Evolutionary conservation across 352 stramenopile species (phyloP).

Genomic region (Pythium rhizo-oryzae): DNA sequence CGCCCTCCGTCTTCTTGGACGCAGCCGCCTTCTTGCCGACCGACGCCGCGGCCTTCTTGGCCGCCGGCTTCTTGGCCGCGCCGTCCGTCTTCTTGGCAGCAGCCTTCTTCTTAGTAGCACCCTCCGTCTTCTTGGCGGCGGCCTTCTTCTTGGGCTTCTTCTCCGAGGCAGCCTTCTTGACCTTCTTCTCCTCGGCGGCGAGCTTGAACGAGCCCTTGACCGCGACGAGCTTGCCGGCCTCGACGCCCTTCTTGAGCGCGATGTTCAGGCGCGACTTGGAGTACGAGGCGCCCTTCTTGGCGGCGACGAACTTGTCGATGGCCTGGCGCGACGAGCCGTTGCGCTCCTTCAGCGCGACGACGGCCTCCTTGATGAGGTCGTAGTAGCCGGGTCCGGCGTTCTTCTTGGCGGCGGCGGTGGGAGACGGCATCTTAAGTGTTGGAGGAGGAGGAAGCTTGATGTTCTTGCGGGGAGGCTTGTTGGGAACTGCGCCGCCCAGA

Average conservation of each 20-base stretch:
- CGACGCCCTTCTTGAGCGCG: conserved; percentile 90
- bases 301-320: conserved; percentile 94
- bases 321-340: conserved; percentile 90
- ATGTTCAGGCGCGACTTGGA: conserved; percentile 86
- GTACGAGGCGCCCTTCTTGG: conserved; percentile 83
- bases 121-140: conserved; percentile 45
- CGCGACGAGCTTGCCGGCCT: conserved; percentile 88
- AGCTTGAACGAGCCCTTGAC: conserved; percentile 96
- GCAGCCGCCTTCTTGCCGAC: conserved; percentile 42
- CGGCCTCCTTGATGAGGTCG: conserved; percentile 93
- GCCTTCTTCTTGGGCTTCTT: conserved; percentile 48
- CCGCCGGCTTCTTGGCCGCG: conserved; percentile 28
- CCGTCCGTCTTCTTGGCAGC: conserved; percentile 48
- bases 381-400: conserved; percentile 81
- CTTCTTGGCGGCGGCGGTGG: conserved; percentile 68
- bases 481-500: conserved; percentile 18
- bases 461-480: conserved; percentile 18
- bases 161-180: conserved; percentile 30
- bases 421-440: conserved; percentile 39
- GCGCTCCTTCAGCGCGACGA: conserved; percentile 91
- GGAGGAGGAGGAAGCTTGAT: neutral
- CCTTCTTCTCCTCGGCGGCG: conserved; percentile 91
- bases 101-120: conserved; percentile 31
- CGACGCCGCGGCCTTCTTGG: conserved; percentile 31
- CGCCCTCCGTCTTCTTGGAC: conserved; percentile 31